These are phyloP conservation scores for Inga oerstediana DNA, from an alignment of 306 rosid species.

Conservation along the genomic window DNA sequence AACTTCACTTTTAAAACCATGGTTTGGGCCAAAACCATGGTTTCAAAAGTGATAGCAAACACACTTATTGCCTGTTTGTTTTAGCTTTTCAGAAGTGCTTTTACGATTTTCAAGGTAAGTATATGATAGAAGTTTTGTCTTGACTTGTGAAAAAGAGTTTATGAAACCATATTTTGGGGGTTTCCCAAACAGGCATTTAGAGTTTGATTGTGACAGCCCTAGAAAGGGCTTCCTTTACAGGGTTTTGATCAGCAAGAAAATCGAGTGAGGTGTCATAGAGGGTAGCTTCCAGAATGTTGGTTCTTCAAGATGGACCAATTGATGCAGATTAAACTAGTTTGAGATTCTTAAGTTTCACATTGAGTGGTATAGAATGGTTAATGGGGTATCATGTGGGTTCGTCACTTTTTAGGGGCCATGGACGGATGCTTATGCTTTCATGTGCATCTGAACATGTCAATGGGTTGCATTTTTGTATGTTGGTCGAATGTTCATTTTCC, in stretches of 20 bases:
- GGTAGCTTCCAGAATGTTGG: background rate
- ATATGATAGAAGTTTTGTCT: too few relatives aligned
- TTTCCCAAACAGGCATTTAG: background rate
- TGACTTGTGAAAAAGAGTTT: too few relatives aligned
- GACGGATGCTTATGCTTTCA: constrained; percentile 5
- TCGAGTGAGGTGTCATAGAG: background rate
- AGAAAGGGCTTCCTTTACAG: background rate
- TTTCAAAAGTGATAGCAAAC: too few relatives aligned
- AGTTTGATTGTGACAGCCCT: background rate
- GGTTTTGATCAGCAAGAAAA: background rate
- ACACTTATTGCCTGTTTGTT: too few relatives aligned
- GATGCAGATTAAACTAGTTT: background rate
- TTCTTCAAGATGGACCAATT: background rate
- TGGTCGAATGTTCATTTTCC: constrained; percentile 6
- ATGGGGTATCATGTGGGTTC: background rate
- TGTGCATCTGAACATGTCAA: constrained; percentile 14
- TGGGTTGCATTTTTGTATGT: background rate
- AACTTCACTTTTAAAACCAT: too few relatives aligned
- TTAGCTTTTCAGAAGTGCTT: too few relatives aligned
- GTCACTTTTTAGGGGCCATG: background rate
- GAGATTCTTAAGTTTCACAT: background rate
- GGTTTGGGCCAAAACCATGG: too few relatives aligned
- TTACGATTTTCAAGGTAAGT: too few relatives aligned
- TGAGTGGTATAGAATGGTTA: background rate
- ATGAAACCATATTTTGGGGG: too few relatives aligned